Conservation (phyloP, 2,329 filamentous ascomycete species). For the Fusarium tanahbumbuense region DNA sequence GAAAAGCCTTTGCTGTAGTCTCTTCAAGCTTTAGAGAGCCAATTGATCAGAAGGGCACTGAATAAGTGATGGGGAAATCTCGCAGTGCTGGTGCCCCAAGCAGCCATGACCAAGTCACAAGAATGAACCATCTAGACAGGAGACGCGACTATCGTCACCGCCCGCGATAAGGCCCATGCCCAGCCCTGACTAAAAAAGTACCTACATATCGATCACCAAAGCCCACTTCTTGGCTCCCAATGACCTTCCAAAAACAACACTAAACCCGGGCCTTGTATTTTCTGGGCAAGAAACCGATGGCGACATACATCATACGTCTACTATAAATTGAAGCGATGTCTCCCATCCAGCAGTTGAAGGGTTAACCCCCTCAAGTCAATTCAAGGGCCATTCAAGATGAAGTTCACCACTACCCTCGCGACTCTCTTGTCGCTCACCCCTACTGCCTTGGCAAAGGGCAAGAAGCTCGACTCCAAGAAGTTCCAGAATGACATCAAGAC, state of each 20-base stretch:
- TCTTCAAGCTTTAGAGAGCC: too few relatives aligned
- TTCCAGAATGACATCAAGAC: constrained; percentile 33
- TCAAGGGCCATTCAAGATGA: constrained; percentile 3
- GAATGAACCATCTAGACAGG: too few relatives aligned
- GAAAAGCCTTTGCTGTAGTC: too few relatives aligned
- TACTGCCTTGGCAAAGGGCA: constrained; percentile 9
- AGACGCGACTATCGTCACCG: background rate
- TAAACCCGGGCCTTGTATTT: constrained; percentile 7
- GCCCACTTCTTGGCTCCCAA: background rate
- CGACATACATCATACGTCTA: too few relatives aligned
- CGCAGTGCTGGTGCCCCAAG: too few relatives aligned
- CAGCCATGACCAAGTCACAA: fast-evolving
- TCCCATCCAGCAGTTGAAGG: too few relatives aligned
- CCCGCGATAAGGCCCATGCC: constrained; percentile 4
- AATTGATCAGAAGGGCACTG: too few relatives aligned
- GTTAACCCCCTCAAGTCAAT: background rate
- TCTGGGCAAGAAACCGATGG: background rate
- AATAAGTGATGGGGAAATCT: too few relatives aligned
- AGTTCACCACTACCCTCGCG: constrained; percentile 7
- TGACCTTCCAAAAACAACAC: constrained; percentile 35
- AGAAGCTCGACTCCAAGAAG: constrained; percentile 32
- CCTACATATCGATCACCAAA: background rate
- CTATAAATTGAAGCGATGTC: constrained; percentile 1
- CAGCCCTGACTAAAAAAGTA: background rate
- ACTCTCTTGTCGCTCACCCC: constrained; percentile 26